Conservation (phyloP, 495 filamentous ascomycete genomes). For the Chaetomidium leptoderma region DNA sequence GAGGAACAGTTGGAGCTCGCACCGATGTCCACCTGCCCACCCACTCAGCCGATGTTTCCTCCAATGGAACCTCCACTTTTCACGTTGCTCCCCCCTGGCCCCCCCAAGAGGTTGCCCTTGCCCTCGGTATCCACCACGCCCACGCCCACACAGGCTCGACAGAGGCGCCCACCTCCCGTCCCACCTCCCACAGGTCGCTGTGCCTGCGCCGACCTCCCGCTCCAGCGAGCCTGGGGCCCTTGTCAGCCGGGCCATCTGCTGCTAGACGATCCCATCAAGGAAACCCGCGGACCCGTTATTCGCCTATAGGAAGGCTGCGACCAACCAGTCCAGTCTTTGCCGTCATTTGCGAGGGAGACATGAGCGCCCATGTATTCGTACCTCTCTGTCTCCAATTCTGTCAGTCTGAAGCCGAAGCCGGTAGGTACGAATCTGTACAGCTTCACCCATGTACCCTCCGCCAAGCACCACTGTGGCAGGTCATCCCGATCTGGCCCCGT, state of each 20-base stretch:
- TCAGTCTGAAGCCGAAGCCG: conserved; percentile 5
- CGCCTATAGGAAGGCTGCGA: conserved; percentile 10
- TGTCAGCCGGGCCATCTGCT: not conserved
- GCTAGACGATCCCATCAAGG: conserved; percentile 17
- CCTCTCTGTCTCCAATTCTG: not conserved
- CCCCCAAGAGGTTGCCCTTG: not conserved
- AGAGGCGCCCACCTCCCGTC: too few species aligned
- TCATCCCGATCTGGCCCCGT: conserved; percentile 25
- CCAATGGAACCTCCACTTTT: conserved; percentile 8
- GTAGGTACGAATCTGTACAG: too few species aligned
- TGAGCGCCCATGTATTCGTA: not conserved
- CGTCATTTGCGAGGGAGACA: conserved; percentile 10
- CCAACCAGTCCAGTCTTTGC: conserved; percentile 17
- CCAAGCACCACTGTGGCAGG: conserved; percentile 9
- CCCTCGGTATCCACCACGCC: conserved; percentile 10
- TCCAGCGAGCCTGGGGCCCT: too few species aligned
- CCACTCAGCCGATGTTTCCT: conserved; percentile 10
- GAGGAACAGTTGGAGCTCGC: not conserved
- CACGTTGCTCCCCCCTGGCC: not conserved
- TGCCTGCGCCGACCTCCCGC: conserved; percentile 5
- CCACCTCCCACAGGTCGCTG: too few species aligned
- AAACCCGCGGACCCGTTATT: conserved; percentile 23
- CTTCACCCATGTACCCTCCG: conserved; percentile 15
- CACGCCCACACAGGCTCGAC: not conserved
- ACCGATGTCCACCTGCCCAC: not conserved